Conservation (phyloP, 2,329 filamentous ascomycete genomes). For the Colletotrichum cereale region DNA sequence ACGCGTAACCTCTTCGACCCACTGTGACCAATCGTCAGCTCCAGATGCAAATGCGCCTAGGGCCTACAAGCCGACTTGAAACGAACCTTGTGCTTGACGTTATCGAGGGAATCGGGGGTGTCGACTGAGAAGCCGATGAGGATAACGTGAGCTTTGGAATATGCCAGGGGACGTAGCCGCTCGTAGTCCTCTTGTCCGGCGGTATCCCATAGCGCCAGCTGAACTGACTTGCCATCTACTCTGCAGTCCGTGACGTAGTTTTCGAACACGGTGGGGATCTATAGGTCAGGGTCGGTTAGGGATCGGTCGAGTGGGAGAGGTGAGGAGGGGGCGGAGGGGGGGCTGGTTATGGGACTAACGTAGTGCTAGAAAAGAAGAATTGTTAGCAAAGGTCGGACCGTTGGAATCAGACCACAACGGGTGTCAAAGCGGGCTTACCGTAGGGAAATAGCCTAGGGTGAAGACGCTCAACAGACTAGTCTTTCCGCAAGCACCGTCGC, state of each 20-base stretch:
- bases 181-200: conserved; percentile 99
- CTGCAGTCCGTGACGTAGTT: conserved; percentile 99
- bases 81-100: conserved; percentile 94
- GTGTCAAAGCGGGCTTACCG: conserved; percentile 70
- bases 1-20: conserved; percentile 96
- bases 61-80: background rate
- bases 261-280: conserved; percentile 98
- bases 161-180: conserved; percentile 91
- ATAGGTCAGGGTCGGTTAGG: conserved; percentile 42
- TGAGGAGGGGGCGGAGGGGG: background rate
- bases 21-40: conserved; percentile 63
- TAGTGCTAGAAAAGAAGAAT: conserved; percentile 62
- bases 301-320: conserved; percentile 17
- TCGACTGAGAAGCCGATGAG: conserved; percentile 96
- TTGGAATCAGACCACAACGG: conserved; percentile 15
- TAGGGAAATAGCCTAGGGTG: conserved; percentile 97
- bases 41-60: background rate
- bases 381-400: conserved; percentile 44
- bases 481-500: conserved; percentile 97
- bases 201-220: conserved; percentile 99
- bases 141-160: conserved; percentile 97
- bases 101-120: conserved; percentile 94
- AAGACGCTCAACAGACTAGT: conserved; percentile 98
- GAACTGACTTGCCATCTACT: conserved; percentile 98
- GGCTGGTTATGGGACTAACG: conserved; percentile 56